A percentile compares a stretch with the other conserved stretches of the same genome.
phyloP scores from a whole-genome alignment of 495 filamentous ascomycete genomes.

The Pyrenula aspistea region DNA sequence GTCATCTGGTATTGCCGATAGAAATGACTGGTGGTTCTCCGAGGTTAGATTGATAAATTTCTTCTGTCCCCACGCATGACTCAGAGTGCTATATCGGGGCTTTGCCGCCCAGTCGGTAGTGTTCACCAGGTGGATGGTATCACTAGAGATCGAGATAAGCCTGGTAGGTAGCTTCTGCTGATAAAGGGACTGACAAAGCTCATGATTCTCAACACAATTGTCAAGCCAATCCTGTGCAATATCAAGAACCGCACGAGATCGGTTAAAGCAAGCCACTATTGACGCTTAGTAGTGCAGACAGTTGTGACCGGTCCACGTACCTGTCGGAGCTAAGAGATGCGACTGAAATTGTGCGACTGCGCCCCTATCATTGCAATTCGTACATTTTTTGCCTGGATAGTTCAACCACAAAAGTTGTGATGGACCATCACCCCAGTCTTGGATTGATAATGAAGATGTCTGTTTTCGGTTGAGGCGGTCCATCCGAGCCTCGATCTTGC shows the following conservation, averaged over 20 bases:
- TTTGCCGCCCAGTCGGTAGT: neutral
- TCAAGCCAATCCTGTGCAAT: neutral
- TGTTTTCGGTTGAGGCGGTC: neutral
- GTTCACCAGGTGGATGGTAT: neutral
- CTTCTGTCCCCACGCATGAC: neutral
- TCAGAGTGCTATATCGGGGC: neutral
- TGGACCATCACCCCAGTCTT: neutral
- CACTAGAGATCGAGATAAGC: neutral
- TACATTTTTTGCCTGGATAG: neutral
- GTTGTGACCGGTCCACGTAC: neutral
- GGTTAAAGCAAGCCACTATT: neutral
- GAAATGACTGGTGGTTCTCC: neutral
- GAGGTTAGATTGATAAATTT: neutral
- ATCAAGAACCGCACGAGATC: neutral
- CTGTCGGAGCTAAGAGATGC: neutral
- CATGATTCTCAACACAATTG: neutral
- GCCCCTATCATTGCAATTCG: neutral
- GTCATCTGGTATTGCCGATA: neutral
- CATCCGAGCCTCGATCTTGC: neutral
- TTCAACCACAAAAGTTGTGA: neutral
- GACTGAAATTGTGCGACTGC: neutral
- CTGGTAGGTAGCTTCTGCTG: neutral
- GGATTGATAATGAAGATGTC: neutral
- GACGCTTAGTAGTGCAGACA: neutral
- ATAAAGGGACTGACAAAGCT: neutral